Conservation (phyloP, 2,329 filamentous ascomycete genomes). For the Verruconis gallopava region DNA sequence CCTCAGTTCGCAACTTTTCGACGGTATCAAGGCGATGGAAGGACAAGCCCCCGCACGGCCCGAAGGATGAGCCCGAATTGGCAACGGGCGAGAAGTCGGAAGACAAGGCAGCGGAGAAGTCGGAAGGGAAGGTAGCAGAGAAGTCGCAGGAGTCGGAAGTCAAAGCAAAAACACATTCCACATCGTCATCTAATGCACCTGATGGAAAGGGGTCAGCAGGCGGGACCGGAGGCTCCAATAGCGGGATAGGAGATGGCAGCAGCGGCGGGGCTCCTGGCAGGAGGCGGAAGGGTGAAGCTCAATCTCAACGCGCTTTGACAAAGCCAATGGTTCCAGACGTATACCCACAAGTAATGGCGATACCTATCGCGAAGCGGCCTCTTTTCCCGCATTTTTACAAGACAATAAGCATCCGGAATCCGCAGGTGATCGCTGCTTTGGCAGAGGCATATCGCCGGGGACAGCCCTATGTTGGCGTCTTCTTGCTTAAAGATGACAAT, state of each 20-base stretch:
- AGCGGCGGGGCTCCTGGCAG: conserved; percentile 45
- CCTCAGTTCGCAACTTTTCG: conserved; percentile 24
- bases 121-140: conserved; percentile 26
- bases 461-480: conserved; percentile 93
- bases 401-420: conserved; percentile 90
- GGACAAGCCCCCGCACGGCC: conserved; percentile 39
- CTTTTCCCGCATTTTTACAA: conserved; percentile 98
- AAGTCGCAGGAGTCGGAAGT: conserved; percentile 22
- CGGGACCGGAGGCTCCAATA: conserved; percentile 36
- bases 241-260: conserved; percentile 37
- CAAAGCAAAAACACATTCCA: conserved; percentile 38
- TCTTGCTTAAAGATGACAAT: conserved; percentile 92
- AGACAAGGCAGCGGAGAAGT: conserved; percentile 29
- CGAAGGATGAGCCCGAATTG: conserved; percentile 33
- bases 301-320: conserved; percentile 61
- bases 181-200: conserved; percentile 37
- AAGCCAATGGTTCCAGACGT: conserved; percentile 88
- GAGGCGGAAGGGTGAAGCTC: conserved; percentile 60
- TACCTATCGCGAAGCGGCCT: conserved; percentile 85
- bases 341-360: conserved; percentile 94
- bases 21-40: conserved; percentile 36
- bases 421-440: conserved; percentile 80
- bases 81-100: conserved; percentile 29
- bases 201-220: conserved; percentile 49
- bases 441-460: conserved; percentile 94